phyloP scores from a whole-genome alignment of 2,329 filamentous ascomycete genomes.

The Fusarium subglutinans region DNA sequence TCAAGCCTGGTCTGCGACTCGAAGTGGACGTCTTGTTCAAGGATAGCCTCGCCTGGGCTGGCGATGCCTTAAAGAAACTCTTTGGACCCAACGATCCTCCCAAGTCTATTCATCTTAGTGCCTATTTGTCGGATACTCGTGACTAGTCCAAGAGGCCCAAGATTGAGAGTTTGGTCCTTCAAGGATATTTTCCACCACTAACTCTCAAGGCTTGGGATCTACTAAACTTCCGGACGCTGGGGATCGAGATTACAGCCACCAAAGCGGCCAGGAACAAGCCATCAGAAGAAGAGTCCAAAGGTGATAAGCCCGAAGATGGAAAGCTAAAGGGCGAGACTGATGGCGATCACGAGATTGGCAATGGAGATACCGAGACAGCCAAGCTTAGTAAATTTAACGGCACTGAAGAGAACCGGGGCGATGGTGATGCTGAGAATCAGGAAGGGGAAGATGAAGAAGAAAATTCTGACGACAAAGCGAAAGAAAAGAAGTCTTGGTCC shows the following conservation, averaged over 20 bases:
- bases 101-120: neutral
- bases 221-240: neutral
- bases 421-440: neutral
- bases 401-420: rapidly evolving
- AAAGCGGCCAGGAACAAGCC: neutral
- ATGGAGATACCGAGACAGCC: neutral
- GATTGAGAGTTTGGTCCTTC: neutral
- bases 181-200: neutral
- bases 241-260: neutral
- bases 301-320: neutral
- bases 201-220: neutral
- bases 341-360: neutral
- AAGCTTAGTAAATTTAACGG: rapidly evolving
- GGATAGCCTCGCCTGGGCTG: neutral
- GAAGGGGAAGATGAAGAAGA: neutral
- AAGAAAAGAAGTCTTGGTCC: neutral
- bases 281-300: rapidly evolving
- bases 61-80: rapidly evolving
- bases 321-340: neutral
- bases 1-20: neutral
- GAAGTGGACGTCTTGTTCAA: neutral
- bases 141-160: neutral
- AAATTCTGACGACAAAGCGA: neutral
- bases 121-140: neutral
- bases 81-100: neutral